A percentile compares a stretch with the other conserved stretches of the same genome.
Conservation (phyloP, 2,329 filamentous ascomycete genomes). For the Alternaria postmessia region DNA sequence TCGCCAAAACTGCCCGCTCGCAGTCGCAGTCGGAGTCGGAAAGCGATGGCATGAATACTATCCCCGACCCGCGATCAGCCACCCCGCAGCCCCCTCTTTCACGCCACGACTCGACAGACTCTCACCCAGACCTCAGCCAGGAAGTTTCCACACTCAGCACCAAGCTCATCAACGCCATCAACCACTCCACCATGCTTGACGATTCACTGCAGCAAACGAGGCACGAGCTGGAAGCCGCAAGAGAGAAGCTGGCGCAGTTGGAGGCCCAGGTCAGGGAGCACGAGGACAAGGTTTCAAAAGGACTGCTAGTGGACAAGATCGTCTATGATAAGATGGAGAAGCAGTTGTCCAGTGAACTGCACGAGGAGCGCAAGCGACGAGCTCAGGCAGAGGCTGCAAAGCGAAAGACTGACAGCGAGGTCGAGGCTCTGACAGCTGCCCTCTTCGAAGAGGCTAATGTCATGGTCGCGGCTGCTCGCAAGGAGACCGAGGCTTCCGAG, state of each 20-base stretch:
- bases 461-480: slow-evolving; percentile 92
- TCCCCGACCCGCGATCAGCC: slow-evolving; percentile 63
- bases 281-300: slow-evolving; percentile 72
- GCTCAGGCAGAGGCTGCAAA: slow-evolving; percentile 68
- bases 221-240: slow-evolving; percentile 80
- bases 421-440: slow-evolving; percentile 88
- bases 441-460: slow-evolving; percentile 99
- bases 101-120: slow-evolving; percentile 57
- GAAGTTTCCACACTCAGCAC: slow-evolving; percentile 92
- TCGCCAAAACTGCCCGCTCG: slow-evolving; percentile 42
- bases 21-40: slow-evolving; percentile 52
- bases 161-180: slow-evolving; percentile 97
- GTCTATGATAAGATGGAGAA: slow-evolving; percentile 68
- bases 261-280: slow-evolving; percentile 75
- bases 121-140: slow-evolving; percentile 68
- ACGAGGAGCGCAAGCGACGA: slow-evolving; percentile 52
- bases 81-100: slow-evolving; percentile 46
- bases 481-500: slow-evolving; percentile 80
- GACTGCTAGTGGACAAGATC: slow-evolving; percentile 77
- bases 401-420: slow-evolving; percentile 87
- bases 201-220: slow-evolving; percentile 84
- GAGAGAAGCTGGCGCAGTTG: slow-evolving; percentile 71
- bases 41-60: slow-evolving; percentile 71
- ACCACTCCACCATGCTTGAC: slow-evolving; percentile 91
- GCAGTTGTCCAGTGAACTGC: slow-evolving; percentile 52